phyloP scores from a whole-genome alignment of 1,139 yeast genomes.

The Neolecta irregularis region DNA sequence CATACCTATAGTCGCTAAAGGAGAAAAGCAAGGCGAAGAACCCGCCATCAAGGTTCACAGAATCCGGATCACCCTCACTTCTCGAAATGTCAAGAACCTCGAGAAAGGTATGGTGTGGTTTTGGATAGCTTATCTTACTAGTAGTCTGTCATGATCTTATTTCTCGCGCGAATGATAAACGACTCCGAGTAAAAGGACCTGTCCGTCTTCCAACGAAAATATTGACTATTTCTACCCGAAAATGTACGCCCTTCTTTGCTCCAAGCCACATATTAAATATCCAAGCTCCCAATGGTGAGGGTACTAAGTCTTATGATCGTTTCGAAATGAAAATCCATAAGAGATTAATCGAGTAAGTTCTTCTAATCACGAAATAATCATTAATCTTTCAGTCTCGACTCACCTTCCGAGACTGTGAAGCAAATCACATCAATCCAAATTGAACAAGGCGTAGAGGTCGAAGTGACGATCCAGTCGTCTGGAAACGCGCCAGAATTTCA shows the following conservation, averaged over 20 bases:
- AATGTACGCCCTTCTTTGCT: slow-evolving; percentile 39
- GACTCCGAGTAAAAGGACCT: slow-evolving; percentile 61
- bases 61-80: slow-evolving; percentile 98
- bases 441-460: slow-evolving; percentile 33
- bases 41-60: slow-evolving; percentile 59
- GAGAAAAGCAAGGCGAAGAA: slow-evolving; percentile 19
- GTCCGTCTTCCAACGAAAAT: slow-evolving; percentile 99
- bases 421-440: slow-evolving; percentile 87
- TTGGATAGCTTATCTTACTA: slow-evolving; percentile 2
- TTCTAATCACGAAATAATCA: neutral
- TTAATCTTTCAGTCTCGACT: slow-evolving; percentile 43
- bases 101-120: slow-evolving; percentile 39
- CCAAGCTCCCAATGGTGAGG: slow-evolving; percentile 97
- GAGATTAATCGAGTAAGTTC: slow-evolving; percentile 67
- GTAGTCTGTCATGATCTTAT: slow-evolving; percentile 70
- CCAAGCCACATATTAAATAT: neutral
- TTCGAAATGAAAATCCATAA: slow-evolving; percentile 99
- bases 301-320: slow-evolving; percentile 99
- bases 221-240: slow-evolving; percentile 97
- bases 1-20: too few species aligned
- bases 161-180: slow-evolving; percentile 61
- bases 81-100: slow-evolving; percentile 97
- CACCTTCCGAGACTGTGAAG: slow-evolving; percentile 88
- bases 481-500: neutral
- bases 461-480: slow-evolving; percentile 12